Percentiles rank a stretch among this genome's conserved stretches.
These are phyloP conservation scores for Lotus japonicus DNA, from an alignment of 306 rosid genomes.

Conservation along the genomic window DNA sequence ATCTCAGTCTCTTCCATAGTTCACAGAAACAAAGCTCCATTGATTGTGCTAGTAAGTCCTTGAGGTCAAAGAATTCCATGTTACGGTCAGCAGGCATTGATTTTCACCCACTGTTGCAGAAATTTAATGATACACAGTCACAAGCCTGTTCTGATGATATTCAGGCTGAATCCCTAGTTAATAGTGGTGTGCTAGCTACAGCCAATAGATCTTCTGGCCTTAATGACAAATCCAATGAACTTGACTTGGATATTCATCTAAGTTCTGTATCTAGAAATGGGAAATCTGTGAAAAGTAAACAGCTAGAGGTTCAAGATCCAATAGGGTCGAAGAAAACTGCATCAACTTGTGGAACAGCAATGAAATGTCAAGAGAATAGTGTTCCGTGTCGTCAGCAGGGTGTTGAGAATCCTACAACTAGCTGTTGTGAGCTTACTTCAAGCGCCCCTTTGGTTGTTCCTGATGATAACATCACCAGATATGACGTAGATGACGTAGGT, in stretches of 20 bases:
- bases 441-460: constrained; percentile 28
- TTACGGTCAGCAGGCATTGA: constrained; percentile 56
- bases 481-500: constrained; percentile 42
- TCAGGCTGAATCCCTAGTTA: constrained; percentile 30
- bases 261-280: constrained; percentile 55
- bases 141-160: constrained; percentile 31
- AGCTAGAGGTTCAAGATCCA: constrained; percentile 26
- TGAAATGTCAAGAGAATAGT: constrained; percentile 21
- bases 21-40: constrained; percentile 51
- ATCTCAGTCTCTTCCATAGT: constrained; percentile 61
- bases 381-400: constrained; percentile 24
- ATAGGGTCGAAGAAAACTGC: constrained; percentile 22
- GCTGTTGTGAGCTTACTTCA: constrained; percentile 32
- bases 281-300: constrained; percentile 32
- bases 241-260: constrained; percentile 80
- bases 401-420: constrained; percentile 29
- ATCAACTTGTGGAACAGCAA: constrained; percentile 25
- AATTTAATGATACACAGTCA: constrained; percentile 39
- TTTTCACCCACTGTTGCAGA: constrained; percentile 94
- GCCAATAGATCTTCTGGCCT: constrained; percentile 24
- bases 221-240: constrained; percentile 50
- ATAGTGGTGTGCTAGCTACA: constrained; percentile 19
- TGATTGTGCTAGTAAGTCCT: constrained; percentile 35
- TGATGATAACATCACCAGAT: constrained; percentile 35
- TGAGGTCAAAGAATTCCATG: constrained; percentile 47